phyloP scores from a whole-genome alignment of 1,139 yeast species.

The Diutina scorzettiae region DNA sequence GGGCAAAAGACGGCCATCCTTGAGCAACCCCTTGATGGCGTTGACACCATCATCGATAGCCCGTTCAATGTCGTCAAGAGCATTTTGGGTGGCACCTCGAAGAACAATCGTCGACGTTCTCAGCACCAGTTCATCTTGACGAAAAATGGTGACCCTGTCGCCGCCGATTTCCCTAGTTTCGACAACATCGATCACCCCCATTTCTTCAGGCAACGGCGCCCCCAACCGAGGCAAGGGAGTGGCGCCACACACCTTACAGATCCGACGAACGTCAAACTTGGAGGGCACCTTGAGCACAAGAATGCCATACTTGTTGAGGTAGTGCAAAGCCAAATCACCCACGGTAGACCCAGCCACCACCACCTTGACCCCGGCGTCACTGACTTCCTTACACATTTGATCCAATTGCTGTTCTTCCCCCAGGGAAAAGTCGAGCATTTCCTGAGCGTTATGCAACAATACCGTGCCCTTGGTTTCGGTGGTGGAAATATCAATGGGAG shows the following conservation, averaged over 20 bases:
- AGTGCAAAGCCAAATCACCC: conserved; percentile 89
- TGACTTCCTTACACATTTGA: conserved; percentile 70
- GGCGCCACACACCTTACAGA: conserved; percentile 95
- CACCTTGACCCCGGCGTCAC: conserved; percentile 76
- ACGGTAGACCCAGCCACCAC: conserved; percentile 88
- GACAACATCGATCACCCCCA: conserved; percentile 78
- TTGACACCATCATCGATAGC: conserved; percentile 96
- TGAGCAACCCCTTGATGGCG: conserved; percentile 79
- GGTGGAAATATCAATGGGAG: conserved; percentile 88
- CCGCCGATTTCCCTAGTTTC: conserved; percentile 95
- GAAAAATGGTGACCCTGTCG: conserved; percentile 88
- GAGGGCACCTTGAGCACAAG: conserved; percentile 84
- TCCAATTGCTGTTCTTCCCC: conserved; percentile 96
- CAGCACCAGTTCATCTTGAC: conserved; percentile 64
- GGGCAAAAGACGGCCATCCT: conserved; percentile 69
- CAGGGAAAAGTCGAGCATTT: conserved; percentile 89
- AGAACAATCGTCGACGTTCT: conserved; percentile 83
- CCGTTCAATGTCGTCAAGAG: conserved; percentile 87
- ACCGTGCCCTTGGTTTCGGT: conserved; percentile 98
- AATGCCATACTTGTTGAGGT: conserved; percentile 75
- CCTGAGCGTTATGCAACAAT: conserved; percentile 86
- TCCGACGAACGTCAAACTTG: conserved; percentile 85
- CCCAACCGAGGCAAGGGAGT: conserved; percentile 92
- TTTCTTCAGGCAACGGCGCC: conserved; percentile 91
- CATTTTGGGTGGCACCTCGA: conserved; percentile 96